A percentile compares a stretch with the other conserved stretches of the same genome.
phyloP scores from a whole-genome alignment of 2,329 filamentous ascomycete species.

The Calonectria leucothoes region DNA sequence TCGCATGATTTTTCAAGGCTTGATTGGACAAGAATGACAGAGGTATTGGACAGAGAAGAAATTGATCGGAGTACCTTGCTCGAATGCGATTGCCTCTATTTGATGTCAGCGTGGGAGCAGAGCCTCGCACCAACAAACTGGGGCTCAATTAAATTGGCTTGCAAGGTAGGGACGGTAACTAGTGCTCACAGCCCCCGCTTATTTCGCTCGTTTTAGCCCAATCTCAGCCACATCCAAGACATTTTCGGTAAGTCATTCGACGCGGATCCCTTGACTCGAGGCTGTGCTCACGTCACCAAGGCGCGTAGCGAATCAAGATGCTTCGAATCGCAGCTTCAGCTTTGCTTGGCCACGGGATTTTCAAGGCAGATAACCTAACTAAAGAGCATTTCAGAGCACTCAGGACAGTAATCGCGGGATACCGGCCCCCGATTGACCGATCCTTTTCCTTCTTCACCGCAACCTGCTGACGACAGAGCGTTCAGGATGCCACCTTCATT shows the following conservation, averaged over 20 bases:
- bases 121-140: background rate
- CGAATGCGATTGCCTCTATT: background rate
- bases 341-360: background rate
- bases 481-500: background rate
- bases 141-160: no score
- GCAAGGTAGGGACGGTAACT: no score
- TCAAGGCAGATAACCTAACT: no score
- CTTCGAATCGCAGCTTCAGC: background rate
- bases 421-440: background rate
- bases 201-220: background rate
- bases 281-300: background rate
- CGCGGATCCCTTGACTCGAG: background rate
- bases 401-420: background rate
- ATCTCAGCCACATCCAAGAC: background rate
- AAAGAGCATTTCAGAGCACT: background rate
- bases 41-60: background rate
- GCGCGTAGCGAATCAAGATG: background rate
- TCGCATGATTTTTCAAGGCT: background rate
- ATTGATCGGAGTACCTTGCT: background rate
- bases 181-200: background rate
- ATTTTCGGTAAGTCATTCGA: background rate
- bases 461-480: no score
- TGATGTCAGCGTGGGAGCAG: background rate
- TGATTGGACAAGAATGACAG: background rate
- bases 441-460: background rate